Conservation (phyloP, 2,329 filamentous ascomycete species). For the Epichloe coenophiala region DNA sequence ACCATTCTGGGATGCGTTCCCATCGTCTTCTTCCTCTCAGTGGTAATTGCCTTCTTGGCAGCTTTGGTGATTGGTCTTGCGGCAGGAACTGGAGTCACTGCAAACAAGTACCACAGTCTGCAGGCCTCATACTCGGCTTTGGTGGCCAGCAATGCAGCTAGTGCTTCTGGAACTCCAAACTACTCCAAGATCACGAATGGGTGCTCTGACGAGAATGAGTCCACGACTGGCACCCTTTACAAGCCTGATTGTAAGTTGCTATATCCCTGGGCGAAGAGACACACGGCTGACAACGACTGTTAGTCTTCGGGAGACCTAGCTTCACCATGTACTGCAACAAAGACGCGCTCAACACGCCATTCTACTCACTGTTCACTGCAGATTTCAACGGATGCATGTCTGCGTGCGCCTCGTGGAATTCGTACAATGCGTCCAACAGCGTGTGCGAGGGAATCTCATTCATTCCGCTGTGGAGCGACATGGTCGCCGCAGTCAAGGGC, state of each 20-base stretch:
- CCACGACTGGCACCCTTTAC: constrained; percentile 16
- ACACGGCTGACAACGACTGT: neutral
- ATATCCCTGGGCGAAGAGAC: neutral
- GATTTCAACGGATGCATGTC: constrained; percentile 33
- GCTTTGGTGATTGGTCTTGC: constrained; percentile 30
- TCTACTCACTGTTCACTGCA: constrained; percentile 28
- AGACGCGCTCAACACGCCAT: constrained; percentile 23
- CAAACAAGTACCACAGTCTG: constrained; percentile 14
- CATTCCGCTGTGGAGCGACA: constrained; percentile 8
- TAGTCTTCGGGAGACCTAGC: constrained; percentile 23
- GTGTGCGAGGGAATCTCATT: constrained; percentile 9
- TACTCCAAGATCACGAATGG: constrained; percentile 21
- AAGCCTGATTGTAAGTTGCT: neutral
- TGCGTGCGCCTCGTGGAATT: constrained; percentile 27
- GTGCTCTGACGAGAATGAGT: constrained; percentile 22
- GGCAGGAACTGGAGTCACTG: constrained; percentile 28
- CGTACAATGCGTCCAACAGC: constrained; percentile 3
- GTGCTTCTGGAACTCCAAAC: neutral
- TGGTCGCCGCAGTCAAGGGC: neutral
- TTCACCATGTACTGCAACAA: constrained; percentile 31
- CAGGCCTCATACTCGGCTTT: constrained; percentile 13
- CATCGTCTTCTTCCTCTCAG: constrained; percentile 27
- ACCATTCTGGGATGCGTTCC: constrained; percentile 15
- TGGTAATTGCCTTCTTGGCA: constrained; percentile 25
- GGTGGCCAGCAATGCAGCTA: neutral